Evolutionary conservation across 2,329 filamentous ascomycete species (phyloP).

Genomic region (Coniochaeta pulveracea): DNA sequence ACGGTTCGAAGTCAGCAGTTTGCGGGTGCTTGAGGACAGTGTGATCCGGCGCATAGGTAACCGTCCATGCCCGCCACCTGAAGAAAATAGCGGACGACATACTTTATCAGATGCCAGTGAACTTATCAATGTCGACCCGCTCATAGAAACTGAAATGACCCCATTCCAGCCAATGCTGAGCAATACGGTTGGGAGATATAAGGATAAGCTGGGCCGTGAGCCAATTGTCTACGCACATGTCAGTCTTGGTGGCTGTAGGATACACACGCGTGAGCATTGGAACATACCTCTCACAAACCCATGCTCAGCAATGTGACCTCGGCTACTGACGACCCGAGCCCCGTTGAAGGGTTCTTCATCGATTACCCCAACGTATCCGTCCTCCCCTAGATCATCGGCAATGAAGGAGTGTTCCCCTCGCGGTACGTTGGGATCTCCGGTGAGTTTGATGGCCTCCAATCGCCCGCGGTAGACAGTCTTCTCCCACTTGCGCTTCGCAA

Average conservation of each 20-base stretch:
- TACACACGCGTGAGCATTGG: not conserved
- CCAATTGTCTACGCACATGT: slow-evolving; percentile 49
- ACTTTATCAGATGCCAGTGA: too few species aligned
- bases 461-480: slow-evolving; percentile 49
- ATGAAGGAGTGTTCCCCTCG: slow-evolving; percentile 77
- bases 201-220: slow-evolving; percentile 69
- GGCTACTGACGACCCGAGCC: slow-evolving; percentile 59
- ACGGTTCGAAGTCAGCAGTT: too few species aligned
- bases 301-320: slow-evolving; percentile 65
- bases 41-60: too few species aligned
- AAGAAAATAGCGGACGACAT: too few species aligned
- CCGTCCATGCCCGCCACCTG: too few species aligned
- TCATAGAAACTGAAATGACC: slow-evolving; percentile 50
- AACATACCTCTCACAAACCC: slow-evolving; percentile 62
- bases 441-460: slow-evolving; percentile 80
- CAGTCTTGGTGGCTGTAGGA: slow-evolving; percentile 5
- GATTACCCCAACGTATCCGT: slow-evolving; percentile 52
- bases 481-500: slow-evolving; percentile 29
- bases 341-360: slow-evolving; percentile 61
- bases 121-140: slow-evolving; percentile 46
- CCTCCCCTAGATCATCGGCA: slow-evolving; percentile 61
- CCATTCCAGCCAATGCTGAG: slow-evolving; percentile 67
- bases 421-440: slow-evolving; percentile 82
- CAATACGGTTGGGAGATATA: slow-evolving; percentile 63
- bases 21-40: too few species aligned